Base-by-base conservation (phyloP, 2,329 filamentous ascomycete species). In the Lecanicillium sp. region DNA sequence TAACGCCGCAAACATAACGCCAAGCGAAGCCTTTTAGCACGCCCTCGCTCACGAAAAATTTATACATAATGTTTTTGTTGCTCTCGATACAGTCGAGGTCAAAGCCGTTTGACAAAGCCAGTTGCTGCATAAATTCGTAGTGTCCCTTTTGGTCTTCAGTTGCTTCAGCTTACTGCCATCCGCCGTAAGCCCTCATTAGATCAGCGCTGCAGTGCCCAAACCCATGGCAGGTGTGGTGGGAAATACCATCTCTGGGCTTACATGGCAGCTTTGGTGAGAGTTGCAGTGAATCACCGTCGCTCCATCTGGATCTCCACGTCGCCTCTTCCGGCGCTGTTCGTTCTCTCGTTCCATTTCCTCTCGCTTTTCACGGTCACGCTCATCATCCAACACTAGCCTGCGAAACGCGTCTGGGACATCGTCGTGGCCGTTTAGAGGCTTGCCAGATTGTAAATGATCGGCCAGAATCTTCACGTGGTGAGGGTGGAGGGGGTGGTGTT, bases 401-500 rank as follows among this genome's bases (percentile, higher is more conserved):
- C 40, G 39, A 16, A 46, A 44, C 4, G 31, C 38, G 9, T 42
- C 39, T 5, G 30, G 42, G 31, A 44, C 37, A 41, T 46, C 39
- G 12, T 46, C 42, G 8, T 46, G 39, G 27, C 37, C 34, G 9
- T 46, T 35, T 11, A 44, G 25, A 29, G 28, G 30, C 17, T 42
- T 44, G 32, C 36, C 40, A 33, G 34, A 33, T 19, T 44, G 37
- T 33, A 46, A 34, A 28, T 46, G 33, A 40, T 46, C 44, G 33
- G 44, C 36, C 13, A 46, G 42, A 33, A 46, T 46, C 36, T 34
- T 46, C 15, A 46, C 33, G 20, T 46, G 33, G 29, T 46, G 35
- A 19, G 33, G 43, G n/a, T 79, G 56, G 78, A 79, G 41, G 22
- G 27, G 41, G 12, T 33, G 38, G 37, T 43, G 37, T 36, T 38